Percentiles rank a stretch among this genome's conserved stretches.
Evolutionary conservation across 352 stramenopile genomes (phyloP).

Genomic region (Pythium vanterpoolii): DNA sequence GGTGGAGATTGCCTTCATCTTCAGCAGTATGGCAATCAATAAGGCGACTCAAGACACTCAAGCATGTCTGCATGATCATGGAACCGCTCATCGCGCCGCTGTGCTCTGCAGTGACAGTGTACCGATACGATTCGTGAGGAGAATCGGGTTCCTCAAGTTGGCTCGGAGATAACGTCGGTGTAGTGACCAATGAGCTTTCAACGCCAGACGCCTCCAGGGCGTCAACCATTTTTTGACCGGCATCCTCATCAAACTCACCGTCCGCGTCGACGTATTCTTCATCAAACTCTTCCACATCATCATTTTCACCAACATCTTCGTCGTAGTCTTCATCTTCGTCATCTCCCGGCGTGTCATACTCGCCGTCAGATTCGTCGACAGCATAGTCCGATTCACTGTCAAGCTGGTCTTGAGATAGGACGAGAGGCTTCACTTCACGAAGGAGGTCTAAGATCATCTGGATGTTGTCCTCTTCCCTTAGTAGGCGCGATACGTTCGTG

Average conservation of each 20-base stretch:
- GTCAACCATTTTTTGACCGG: conserved; percentile 61
- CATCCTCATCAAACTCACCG: conserved; percentile 34
- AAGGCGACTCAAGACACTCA: conserved; percentile 77
- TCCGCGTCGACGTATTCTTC: conserved; percentile 36
- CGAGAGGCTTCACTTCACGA: conserved; percentile 72
- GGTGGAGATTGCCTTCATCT: conserved; percentile 75
- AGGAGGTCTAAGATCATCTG: conserved; percentile 76
- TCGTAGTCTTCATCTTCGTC: conserved; percentile 49
- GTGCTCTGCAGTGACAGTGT: conserved; percentile 76
- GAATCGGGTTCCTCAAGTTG: conserved; percentile 22
- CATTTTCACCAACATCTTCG: conserved; percentile 28
- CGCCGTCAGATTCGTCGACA: conserved; percentile 43
- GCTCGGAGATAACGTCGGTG: conserved; percentile 22
- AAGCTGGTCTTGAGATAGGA: conserved; percentile 57
- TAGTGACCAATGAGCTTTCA: conserved; percentile 23
- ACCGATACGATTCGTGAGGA: conserved; percentile 36
- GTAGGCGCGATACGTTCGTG: conserved; percentile 74
- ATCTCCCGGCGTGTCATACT: conserved; percentile 44
- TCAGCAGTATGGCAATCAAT: conserved; percentile 83
- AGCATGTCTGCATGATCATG: conserved; percentile 87
- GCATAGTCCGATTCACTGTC: conserved; percentile 67
- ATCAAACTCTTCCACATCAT: conserved; percentile 34
- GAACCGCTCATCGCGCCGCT: conserved; percentile 75
- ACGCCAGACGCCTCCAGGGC: conserved; percentile 44
- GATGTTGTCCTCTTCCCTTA: conserved; percentile 70